Evolutionary conservation across 1,284 basidiomycete species (phyloP), one percentile per base, ranked within the genome.

Genomic region (Stygiomarasmius scandens): DNA sequence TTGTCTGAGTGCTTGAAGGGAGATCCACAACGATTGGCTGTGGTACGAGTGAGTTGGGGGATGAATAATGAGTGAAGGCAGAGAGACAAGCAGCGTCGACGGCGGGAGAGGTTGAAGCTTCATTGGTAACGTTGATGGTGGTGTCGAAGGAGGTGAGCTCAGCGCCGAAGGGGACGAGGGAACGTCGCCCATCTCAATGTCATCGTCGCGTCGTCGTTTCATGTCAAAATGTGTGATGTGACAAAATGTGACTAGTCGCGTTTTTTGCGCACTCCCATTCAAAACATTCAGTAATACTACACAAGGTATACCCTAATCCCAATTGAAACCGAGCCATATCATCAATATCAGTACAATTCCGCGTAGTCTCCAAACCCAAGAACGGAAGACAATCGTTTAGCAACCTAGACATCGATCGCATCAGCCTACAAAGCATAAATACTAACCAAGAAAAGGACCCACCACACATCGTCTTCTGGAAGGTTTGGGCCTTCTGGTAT

Each of bases 1-100:
- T 61, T 75, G 80, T 25, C 81, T 70, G 6, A 89, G 66, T 0
- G 89, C 80, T 27, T 75, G 66, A 2, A 84, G 68, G 1, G 88
- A 86, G 2, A 89, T 64, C 24, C 75, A 75, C 1, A 89, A 74
- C 0, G 86, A 83, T 4, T 77, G 69, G 0, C 78, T 64, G 63
- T 88, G 84, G 29, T 76, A 66, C 12, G 69, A 76, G 63, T 89
- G 85, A 3, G 77, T 81, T 1, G 87, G 85, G 3, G 87, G 88
- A 58, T 86, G 83, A 1, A 77, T 69, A 16, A 90, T 71, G 16
- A 90, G 69, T 0, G 73, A 70, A 1, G 89, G 88, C 2, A 90
- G 71, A 8, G 81, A 77, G 11, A 89, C 76, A 14, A 90, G 79
- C 6, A 90, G 74, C 3, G 77, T 68, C 4, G 77, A 68, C 2